These are phyloP conservation scores for Eragrostis nindensis DNA, from an alignment of 176 grass and related monocot species.

Conservation along the genomic window DNA sequence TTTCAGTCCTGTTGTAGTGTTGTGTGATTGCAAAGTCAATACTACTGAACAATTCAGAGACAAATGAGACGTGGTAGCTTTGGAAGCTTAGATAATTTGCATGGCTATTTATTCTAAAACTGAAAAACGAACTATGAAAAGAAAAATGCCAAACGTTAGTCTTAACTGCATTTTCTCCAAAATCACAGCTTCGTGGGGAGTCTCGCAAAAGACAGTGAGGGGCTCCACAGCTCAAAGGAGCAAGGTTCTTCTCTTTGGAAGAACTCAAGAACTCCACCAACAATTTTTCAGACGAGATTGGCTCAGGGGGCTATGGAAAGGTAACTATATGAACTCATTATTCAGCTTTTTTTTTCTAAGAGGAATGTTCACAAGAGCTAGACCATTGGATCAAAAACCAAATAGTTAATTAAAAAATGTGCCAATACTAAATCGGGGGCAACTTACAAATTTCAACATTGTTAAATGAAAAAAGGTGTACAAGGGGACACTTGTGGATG, in stretches of 20 bases:
- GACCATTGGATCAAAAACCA: not conserved
- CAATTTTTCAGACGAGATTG: constrained; percentile 67
- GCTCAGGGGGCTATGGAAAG: constrained; percentile 70
- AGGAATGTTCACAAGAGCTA: not conserved
- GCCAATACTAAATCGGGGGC: not conserved
- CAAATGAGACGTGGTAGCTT: not conserved
- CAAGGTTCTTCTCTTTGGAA: constrained; percentile 69
- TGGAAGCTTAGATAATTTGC: not conserved
- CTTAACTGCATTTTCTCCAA: constrained; percentile 29
- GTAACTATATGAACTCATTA: constrained; percentile 22
- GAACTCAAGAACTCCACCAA: constrained; percentile 69
- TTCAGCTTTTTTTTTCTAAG: not conserved
- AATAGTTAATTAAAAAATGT: not conserved
- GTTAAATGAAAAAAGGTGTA: constrained; percentile 55
- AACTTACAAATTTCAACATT: constrained; percentile 17
- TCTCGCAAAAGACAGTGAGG: constrained; percentile 42
- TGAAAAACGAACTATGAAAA: not conserved
- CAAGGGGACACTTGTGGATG: constrained; percentile 60
- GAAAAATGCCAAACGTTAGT: not conserved
- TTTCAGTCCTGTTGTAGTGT: constrained; percentile 19
- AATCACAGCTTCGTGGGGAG: constrained; percentile 54
- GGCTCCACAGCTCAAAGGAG: constrained; percentile 65
- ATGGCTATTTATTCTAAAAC: not conserved
- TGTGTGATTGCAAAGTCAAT: not conserved
- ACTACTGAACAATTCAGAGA: not conserved